These are phyloP conservation scores for Lentinus polychrous DNA, from an alignment of 1,284 basidiomycete genomes.

Conservation along the genomic window DNA sequence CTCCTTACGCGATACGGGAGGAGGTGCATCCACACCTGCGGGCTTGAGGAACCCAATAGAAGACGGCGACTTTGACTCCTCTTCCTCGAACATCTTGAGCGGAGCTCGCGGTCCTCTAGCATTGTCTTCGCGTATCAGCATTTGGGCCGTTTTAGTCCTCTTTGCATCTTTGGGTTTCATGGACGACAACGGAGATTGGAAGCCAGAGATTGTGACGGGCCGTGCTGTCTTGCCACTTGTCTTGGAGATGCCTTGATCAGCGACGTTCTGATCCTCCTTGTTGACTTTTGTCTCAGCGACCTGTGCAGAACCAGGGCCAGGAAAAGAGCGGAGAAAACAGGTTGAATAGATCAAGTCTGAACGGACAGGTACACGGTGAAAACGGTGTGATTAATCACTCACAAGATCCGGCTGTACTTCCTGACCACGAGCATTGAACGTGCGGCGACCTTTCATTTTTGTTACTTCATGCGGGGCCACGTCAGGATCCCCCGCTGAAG, in stretches of 20 bases:
- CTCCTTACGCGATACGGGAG: constrained; percentile 2
- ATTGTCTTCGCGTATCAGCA: constrained; percentile 43
- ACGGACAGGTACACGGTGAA: no score
- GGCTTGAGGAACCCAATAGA: constrained; percentile 42
- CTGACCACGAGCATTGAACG: constrained; percentile 34
- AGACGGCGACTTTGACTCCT: constrained; percentile 23
- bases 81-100: constrained; percentile 31
- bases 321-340: no score
- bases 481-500: constrained; percentile 21
- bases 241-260: not conserved
- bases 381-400: constrained; percentile 3
- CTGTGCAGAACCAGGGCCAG: no score
- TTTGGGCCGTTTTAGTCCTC: constrained; percentile 38
- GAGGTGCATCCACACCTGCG: constrained; percentile 46
- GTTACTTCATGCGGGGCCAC: constrained; percentile 11
- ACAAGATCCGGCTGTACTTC: constrained; percentile 26
- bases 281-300: not conserved
- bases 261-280: not conserved
- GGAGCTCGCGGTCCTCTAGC: constrained; percentile 18
- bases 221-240: not conserved
- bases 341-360: no score
- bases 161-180: constrained; percentile 19
- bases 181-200: constrained; percentile 14
- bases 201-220: constrained; percentile 25
- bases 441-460: constrained; percentile 34